Base-by-base conservation (phyloP, 352 stramenopile genomes). In the Halophytophthora polymorphica region DNA sequence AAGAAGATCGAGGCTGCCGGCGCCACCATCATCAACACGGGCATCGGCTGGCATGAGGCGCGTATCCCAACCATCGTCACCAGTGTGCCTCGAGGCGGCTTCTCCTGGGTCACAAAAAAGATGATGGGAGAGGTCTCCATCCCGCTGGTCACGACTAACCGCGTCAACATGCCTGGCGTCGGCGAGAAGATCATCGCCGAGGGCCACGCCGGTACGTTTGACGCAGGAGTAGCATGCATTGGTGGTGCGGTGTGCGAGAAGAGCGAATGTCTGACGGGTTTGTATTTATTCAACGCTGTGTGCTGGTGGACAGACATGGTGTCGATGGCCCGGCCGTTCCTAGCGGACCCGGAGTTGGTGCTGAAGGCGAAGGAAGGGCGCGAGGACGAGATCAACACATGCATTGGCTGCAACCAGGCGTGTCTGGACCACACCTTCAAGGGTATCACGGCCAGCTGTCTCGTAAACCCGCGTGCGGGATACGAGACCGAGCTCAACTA, bases 371-470 rank as follows among this genome's bases (percentile, higher is more conserved):
- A 84, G 58, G 75, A 97, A 53, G 80, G 82, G 19, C 63, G 81
- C 54, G 82, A 87, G 19, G 78, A 97, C 34, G 90, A 98, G 51
- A 99, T 98, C 61, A 99, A 99, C 67, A 99, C 96, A 18, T 99
- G 96, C 70, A 99, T 99, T 61, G 96, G 77, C n/a, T 96, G 88
- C 62, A 96, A 96, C 58, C 87, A 96, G 54, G 96, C 96, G 13
- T 99, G 96, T 71, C 75, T 99, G 18, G 96, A 99, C 79, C 96
- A 99, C 74, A 97, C 90, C 29, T 99, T 99, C 67, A 89, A 97
- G 52, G 86, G 74, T 12, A 97, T 98, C 53, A 95, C 81, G 15
- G 93, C 93, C 3, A 96, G 75, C 37, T 99, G 96, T 59, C 83
- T 99, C 40, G 96, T 99, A 21, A 99, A 99, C 70, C 96, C 96